Evolutionary conservation across 176 grass and related monocot genomes (phyloP), one percentile per base, ranked within the genome.

Genomic region (Elymus sibiricus): DNA sequence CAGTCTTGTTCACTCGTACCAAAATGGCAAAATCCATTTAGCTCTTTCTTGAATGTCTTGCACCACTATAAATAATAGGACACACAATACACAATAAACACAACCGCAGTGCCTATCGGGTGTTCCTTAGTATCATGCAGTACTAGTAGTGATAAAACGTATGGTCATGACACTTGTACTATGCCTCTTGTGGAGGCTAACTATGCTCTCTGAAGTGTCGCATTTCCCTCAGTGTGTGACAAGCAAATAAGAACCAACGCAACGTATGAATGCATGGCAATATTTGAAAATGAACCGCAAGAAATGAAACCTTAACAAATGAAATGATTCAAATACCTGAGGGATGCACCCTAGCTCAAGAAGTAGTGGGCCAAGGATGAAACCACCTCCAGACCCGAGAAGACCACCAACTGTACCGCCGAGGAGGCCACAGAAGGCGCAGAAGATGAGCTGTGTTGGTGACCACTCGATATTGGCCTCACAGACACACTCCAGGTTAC

Each of bases 261-360:
- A 83, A 42, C 2, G 16, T n/a, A 82, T 63, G 53, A 51, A 82
- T 34, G n/a, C 39, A 82, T 55, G 35, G 3, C 43, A 65, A 42
- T 27, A 60, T 60, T 67, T 60, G 27, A 9, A 65, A 79, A 80
- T 76, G 38, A 53, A 72, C 29, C 5, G 14, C 19, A 63, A 81
- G 2, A 69, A 69, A 76, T 42, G 0, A 83, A 22, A 87, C 39
- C 6, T 11, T 60, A 2, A 44, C 8, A 70, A 14, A 19, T 16
- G 25, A 77, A 65, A 61, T 76, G 38, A 38, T 15, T 60, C 27
- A 71, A 82, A 32, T 89, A 99, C 94, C 94, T 99, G 97, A 37
- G 97, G 97, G 75, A 99, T 99, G 53, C 93, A 93, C 38, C 97
- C 97, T 34, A 99, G 88, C 81, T 99, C 97, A 8, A 99, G 97